These are phyloP conservation scores for Cadophora malorum DNA, from an alignment of 2,329 filamentous ascomycete genomes.

Conservation along the genomic window DNA sequence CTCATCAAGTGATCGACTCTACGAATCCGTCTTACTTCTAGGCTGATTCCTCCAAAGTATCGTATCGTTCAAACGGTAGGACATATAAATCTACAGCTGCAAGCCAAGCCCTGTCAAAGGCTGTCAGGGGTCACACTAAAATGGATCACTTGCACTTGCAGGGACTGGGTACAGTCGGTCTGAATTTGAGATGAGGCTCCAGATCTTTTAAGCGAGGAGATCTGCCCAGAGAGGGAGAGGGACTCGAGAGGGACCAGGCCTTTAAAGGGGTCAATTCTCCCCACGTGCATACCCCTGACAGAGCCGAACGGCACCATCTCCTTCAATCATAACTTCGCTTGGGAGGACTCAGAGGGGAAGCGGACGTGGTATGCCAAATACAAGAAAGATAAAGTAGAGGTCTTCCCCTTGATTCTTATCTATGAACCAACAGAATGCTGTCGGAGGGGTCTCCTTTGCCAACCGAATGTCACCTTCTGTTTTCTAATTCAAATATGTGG, in stretches of 20 bases:
- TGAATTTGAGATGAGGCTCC: background rate
- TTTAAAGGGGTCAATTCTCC: background rate
- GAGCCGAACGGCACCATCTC: background rate
- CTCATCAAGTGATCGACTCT: too few species aligned
- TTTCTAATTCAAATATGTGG: background rate
- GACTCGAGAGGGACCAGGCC: background rate
- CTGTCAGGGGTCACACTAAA: background rate
- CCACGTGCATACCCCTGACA: background rate
- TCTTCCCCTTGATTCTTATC: background rate
- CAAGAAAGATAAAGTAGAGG: background rate
- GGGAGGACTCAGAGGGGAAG: background rate
- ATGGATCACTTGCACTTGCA: background rate
- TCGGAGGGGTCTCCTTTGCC: background rate
- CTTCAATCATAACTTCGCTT: background rate
- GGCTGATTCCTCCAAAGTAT: too few species aligned
- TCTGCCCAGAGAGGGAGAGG: background rate
- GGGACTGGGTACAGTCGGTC: background rate
- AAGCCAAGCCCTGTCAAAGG: background rate
- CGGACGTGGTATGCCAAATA: background rate
- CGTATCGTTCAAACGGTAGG: too few species aligned
- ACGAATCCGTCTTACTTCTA: too few species aligned
- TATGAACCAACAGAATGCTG: background rate
- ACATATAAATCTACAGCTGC: background rate
- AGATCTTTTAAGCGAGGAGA: background rate
- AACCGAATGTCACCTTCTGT: background rate